These are phyloP conservation scores for Pterulicium gracile DNA, from an alignment of 1,284 basidiomycete species.

Conservation along the genomic window DNA sequence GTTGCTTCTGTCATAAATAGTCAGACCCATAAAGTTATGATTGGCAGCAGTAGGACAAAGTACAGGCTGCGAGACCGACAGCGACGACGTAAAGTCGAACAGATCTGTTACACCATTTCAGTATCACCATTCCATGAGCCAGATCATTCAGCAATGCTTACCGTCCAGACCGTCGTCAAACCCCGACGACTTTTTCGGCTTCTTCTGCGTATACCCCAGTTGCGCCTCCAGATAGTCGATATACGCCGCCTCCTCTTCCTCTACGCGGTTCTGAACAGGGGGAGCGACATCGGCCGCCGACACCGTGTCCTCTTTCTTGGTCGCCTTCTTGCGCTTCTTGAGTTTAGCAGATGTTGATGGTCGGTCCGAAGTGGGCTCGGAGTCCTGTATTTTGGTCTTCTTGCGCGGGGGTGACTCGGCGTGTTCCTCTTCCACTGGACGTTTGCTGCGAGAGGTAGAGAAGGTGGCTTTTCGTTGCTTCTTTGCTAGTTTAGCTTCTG, in stretches of 20 bases:
- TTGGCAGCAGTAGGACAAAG: conserved; percentile 7
- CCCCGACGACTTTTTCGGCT: conserved; percentile 24
- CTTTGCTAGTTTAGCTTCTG: conserved; percentile 41
- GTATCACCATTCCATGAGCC: too few species aligned
- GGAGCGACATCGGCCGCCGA: too few species aligned
- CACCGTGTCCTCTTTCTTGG: background rate
- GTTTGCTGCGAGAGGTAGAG: conserved; percentile 28
- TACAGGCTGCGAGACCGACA: conserved; percentile 19
- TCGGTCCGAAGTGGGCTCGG: background rate
- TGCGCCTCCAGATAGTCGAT: conserved; percentile 70
- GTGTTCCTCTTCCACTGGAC: conserved; percentile 28
- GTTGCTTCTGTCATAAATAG: background rate
- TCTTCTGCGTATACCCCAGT: conserved; percentile 47
- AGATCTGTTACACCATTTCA: too few species aligned
- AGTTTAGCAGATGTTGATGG: background rate
- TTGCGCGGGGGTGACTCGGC: conserved; percentile 32
- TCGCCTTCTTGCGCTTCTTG: background rate
- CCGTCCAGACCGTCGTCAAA: conserved; percentile 60
- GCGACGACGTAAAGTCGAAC: conserved; percentile 39
- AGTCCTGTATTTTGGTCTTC: conserved; percentile 24
- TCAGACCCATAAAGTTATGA: background rate
- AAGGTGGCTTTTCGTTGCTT: conserved; percentile 52
- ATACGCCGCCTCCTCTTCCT: conserved; percentile 64
- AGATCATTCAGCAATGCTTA: conserved; percentile 22
- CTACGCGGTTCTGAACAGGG: conserved; percentile 10